Percentiles rank a stretch among this genome's conserved stretches.
These are phyloP conservation scores for Fusarium tjaetaba DNA, from an alignment of 2,329 filamentous ascomycete species.

Conservation along the genomic window DNA sequence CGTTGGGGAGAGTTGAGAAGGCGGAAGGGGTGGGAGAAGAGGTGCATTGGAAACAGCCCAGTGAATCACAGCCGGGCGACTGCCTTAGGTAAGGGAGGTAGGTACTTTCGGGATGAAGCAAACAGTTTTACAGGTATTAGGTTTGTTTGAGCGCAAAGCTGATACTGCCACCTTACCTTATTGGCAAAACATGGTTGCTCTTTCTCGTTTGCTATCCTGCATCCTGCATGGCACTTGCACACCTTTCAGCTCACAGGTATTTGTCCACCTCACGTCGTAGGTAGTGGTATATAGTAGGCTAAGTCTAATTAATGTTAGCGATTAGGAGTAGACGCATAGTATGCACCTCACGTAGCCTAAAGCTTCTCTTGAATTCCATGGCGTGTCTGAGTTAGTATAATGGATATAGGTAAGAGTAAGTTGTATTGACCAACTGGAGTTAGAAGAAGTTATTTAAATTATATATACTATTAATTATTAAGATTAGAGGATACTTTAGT, in stretches of 20 bases:
- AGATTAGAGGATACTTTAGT: neutral
- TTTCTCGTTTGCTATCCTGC: constrained; percentile 5
- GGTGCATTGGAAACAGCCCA: neutral
- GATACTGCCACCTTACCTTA: neutral
- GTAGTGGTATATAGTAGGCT: neutral
- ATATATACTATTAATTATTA: too few species aligned
- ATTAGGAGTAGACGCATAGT: neutral
- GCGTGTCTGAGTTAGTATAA: neutral
- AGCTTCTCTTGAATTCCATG: neutral
- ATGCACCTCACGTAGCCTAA: neutral
- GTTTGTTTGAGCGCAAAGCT: neutral
- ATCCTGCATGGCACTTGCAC: constrained; percentile 1
- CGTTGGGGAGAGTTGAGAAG: neutral
- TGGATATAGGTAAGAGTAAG: neutral
- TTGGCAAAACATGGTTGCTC: neutral
- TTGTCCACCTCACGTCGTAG: neutral
- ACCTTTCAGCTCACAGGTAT: neutral
- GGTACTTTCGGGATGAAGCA: neutral
- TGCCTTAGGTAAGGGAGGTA: neutral
- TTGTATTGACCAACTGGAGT: neutral
- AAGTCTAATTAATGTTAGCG: neutral
- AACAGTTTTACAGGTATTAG: neutral
- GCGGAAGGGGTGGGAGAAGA: neutral
- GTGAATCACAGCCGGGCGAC: neutral
- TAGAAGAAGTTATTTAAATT: neutral